These are phyloP conservation scores for Hypoxylon sp. DNA, from an alignment of 2,329 filamentous ascomycete species.

Conservation along the genomic window DNA sequence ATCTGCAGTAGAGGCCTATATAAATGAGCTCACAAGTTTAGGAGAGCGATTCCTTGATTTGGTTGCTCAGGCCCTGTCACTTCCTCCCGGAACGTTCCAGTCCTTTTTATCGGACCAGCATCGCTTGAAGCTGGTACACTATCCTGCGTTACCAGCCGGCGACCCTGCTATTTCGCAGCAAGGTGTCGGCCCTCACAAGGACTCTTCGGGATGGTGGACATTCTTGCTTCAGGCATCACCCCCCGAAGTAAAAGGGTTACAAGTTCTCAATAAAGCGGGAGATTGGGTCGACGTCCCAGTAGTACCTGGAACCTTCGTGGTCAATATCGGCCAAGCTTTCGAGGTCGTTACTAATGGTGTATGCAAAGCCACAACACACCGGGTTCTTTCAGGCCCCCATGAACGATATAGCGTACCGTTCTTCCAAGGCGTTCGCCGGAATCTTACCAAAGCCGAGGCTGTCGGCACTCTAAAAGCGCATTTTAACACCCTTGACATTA, in stretches of 20 bases:
- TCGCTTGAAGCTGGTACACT: constrained; percentile 71
- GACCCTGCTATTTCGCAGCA: constrained; percentile 55
- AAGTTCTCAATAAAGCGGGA: constrained; percentile 65
- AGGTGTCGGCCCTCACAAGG: constrained; percentile 74
- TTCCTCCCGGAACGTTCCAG: constrained; percentile 64
- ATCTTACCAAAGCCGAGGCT: constrained; percentile 62
- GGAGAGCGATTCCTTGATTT: constrained; percentile 69
- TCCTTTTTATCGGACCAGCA: constrained; percentile 70
- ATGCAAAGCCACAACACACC: constrained; percentile 67
- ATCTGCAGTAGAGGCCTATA: constrained; percentile 62
- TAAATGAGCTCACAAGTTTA: constrained; percentile 64
- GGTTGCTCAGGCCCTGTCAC: constrained; percentile 68
- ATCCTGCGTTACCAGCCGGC: constrained; percentile 56
- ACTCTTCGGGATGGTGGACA: constrained; percentile 75
- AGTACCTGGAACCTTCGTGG: constrained; percentile 66
- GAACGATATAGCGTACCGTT: constrained; percentile 63
- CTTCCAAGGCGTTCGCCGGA: constrained; percentile 65
- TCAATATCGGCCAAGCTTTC: constrained; percentile 72
- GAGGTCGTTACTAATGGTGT: constrained; percentile 69
- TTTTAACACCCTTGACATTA: constrained; percentile 51
- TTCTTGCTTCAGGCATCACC: constrained; percentile 73
- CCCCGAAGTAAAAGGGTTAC: constrained; percentile 63
- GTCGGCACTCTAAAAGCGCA: constrained; percentile 57
- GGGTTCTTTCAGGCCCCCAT: constrained; percentile 56
- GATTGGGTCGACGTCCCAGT: constrained; percentile 66